These are phyloP conservation scores for Albatrellus ellisii DNA, from an alignment of 768 basidiomycete genomes.

Conservation along the genomic window DNA sequence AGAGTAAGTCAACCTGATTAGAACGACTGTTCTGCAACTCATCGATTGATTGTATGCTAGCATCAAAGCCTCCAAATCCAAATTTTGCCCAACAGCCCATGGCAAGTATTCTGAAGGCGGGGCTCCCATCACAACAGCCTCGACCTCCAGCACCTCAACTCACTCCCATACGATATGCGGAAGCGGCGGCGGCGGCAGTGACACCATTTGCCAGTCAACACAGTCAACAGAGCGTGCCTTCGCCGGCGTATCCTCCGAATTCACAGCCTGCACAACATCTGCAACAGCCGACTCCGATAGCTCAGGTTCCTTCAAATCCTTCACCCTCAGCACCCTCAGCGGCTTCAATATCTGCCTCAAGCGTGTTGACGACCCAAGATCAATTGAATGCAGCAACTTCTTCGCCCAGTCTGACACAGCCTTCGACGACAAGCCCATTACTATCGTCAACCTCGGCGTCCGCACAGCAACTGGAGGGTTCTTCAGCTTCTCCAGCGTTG, in stretches of 20 bases:
- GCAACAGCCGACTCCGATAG: conserved; percentile 16
- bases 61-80: conserved; percentile 62
- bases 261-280: conserved; percentile 17
- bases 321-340: conserved; percentile 26
- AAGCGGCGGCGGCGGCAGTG: conserved; percentile 71
- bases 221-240: conserved; percentile 28
- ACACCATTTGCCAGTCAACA: conserved; percentile 18
- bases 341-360: conserved; percentile 21
- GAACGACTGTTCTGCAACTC: no score
- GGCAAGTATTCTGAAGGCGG: conserved; percentile 63
- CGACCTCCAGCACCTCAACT: conserved; percentile 33
- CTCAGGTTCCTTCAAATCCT: no score
- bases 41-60: no score
- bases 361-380: conserved; percentile 22
- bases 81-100: conserved; percentile 75
- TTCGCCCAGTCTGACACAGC: conserved; percentile 80
- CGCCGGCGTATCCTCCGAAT: conserved; percentile 15
- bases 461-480: conserved; percentile 49
- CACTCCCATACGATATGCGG: conserved; percentile 81
- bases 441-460: conserved; percentile 56
- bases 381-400: conserved; percentile 31
- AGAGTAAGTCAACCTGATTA: conserved; percentile 49
- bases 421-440: conserved; percentile 71
- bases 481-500: conserved; percentile 61
- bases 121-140: conserved; percentile 41